phyloP scores from a whole-genome alignment of 1,139 yeast species.

The Scheffersomyces illinoinensis region DNA sequence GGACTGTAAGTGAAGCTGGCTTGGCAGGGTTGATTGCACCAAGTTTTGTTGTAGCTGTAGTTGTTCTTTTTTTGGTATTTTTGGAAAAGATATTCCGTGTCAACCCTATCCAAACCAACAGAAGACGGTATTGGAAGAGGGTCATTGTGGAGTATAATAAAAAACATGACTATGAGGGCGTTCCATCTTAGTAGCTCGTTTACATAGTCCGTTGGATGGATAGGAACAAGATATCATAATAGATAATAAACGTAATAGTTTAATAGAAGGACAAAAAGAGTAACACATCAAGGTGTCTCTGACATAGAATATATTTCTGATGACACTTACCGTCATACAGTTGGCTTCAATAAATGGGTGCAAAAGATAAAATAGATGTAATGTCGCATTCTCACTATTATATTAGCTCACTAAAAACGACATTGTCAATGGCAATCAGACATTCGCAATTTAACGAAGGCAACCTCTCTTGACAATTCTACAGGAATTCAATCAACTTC shows the following conservation, averaged over 20 bases:
- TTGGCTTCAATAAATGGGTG: background rate
- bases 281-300: too few species aligned
- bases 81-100: slow-evolving; percentile 33
- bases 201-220: background rate
- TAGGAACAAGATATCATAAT: background rate
- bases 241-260: background rate
- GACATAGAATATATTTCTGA: too few species aligned
- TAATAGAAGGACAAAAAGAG: too few species aligned
- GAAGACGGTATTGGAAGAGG: slow-evolving; percentile 44
- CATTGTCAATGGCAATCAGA: background rate
- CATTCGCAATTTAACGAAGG: background rate
- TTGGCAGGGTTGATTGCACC: slow-evolving; percentile 70
- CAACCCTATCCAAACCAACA: slow-evolving; percentile 42
- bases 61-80: slow-evolving; percentile 24
- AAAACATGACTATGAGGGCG: slow-evolving; percentile 46
- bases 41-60: slow-evolving; percentile 56
- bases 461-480: background rate
- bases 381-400: background rate
- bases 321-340: too few species aligned
- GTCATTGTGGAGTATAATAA: slow-evolving; percentile 36
- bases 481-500: background rate
- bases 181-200: slow-evolving; percentile 30
- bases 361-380: background rate
- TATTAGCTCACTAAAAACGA: background rate
- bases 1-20: slow-evolving; percentile 51